Percentiles rank a stretch among this genome's conserved stretches.
Conservation (phyloP, 2,329 filamentous ascomycete genomes). For the Penicillium aurantiogriseum region DNA sequence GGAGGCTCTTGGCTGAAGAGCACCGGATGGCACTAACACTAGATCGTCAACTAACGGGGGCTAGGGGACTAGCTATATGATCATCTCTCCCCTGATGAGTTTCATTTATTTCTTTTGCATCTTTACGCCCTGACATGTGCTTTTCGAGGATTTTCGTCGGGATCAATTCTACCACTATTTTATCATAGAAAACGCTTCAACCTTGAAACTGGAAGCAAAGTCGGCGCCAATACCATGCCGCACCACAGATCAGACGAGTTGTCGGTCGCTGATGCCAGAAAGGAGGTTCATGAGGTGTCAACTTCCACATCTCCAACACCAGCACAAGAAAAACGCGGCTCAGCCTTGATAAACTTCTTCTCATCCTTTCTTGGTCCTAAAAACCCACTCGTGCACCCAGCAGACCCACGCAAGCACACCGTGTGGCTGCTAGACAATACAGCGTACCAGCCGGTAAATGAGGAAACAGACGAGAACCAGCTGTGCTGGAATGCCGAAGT, state of each 20-base stretch:
- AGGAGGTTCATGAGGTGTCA: not conserved
- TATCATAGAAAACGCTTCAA: not conserved
- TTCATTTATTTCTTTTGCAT: not conserved
- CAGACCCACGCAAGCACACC: constrained; percentile 64
- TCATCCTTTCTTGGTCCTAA: constrained; percentile 37
- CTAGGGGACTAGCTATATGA: constrained; percentile 19
- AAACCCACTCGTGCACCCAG: constrained; percentile 60
- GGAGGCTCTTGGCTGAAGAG: constrained; percentile 2
- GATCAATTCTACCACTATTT: not conserved
- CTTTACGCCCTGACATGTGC: constrained; percentile 6
- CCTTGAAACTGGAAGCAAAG: not conserved
- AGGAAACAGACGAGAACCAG: constrained; percentile 25
- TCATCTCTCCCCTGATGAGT: constrained; percentile 20
- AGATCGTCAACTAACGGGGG: constrained; percentile 14
- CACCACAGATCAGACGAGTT: constrained; percentile 5
- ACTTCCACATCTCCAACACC: not conserved
- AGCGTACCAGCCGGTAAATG: constrained; percentile 59
- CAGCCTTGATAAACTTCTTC: constrained; percentile 23
- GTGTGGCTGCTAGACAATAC: constrained; percentile 93
- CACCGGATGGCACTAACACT: constrained; percentile 17
- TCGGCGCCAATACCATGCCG: constrained; percentile 12
- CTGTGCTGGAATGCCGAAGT: constrained; percentile 74
- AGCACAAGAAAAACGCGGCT: constrained; percentile 15
- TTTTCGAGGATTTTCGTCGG: not conserved
- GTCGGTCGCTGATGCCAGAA: constrained; percentile 9